These are phyloP conservation scores for Mortierella sp. DNA, from an alignment of 371 early-diverging fungal species.

Conservation along the genomic window DNA sequence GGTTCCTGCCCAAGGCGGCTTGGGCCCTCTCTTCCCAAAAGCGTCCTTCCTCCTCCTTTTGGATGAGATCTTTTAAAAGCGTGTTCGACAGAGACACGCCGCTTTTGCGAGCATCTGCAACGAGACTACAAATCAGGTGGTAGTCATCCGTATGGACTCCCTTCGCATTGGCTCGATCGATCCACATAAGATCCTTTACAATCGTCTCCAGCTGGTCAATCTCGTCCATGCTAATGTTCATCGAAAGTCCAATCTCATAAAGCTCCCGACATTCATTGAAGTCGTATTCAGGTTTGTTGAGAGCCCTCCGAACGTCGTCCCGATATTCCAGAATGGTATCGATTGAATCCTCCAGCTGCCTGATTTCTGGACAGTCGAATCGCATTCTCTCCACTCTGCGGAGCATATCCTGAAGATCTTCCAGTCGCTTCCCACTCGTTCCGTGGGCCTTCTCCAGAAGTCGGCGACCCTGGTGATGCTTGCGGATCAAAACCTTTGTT, in stretches of 20 bases:
- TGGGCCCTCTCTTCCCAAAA: constrained; percentile 38
- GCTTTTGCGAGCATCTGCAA: constrained; percentile 51
- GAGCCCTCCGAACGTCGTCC: constrained; percentile 36
- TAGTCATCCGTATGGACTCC: constrained; percentile 44
- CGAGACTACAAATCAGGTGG: constrained; percentile 35
- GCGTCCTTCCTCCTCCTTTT: constrained; percentile 32
- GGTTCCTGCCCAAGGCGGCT: constrained; percentile 23
- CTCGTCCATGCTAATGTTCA: constrained; percentile 56
- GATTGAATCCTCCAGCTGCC: constrained; percentile 57
- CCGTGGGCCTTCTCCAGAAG: constrained; percentile 39
- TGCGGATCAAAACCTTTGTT: constrained; percentile 56
- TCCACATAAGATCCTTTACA: constrained; percentile 53
- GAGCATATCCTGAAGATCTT: constrained; percentile 58
- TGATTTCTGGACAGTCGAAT: constrained; percentile 67
- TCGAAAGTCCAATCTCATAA: constrained; percentile 47
- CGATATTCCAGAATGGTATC: constrained; percentile 54
- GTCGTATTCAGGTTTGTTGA: constrained; percentile 40
- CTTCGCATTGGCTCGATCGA: constrained; percentile 42
- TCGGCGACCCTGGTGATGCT: constrained; percentile 59
- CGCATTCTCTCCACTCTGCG: constrained; percentile 58
- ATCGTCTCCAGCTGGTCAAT: constrained; percentile 52
- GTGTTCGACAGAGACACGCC: constrained; percentile 52
- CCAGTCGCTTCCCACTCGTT: constrained; percentile 55
- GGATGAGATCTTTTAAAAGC: constrained; percentile 31
- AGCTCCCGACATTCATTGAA: constrained; percentile 51